These are phyloP conservation scores for Canariomyces notabilis DNA, from an alignment of 2,329 filamentous ascomycete species.

Conservation along the genomic window DNA sequence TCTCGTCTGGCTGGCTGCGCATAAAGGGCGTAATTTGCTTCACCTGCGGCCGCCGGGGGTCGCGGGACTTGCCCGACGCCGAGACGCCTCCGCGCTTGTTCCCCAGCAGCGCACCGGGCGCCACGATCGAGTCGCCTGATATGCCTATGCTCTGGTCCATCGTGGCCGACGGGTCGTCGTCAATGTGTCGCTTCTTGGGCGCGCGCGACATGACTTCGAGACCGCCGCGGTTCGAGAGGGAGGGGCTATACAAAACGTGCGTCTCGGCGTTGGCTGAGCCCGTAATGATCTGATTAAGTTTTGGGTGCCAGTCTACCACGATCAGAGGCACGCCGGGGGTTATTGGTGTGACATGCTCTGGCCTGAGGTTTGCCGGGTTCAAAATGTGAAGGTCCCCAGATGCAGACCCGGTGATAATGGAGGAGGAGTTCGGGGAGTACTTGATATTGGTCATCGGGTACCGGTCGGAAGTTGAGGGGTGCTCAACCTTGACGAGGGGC, in stretches of 20 bases:
- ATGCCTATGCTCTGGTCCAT: constrained; percentile 78
- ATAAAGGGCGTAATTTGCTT: constrained; percentile 84
- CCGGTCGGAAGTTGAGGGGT: constrained; percentile 76
- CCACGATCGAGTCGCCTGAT: constrained; percentile 76
- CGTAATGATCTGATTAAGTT: constrained; percentile 92
- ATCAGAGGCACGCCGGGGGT: constrained; percentile 80
- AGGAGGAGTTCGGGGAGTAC: constrained; percentile 79
- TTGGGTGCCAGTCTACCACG: constrained; percentile 84
- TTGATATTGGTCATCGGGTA: constrained; percentile 82
- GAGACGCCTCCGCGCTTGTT: constrained; percentile 64
- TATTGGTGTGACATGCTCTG: constrained; percentile 83
- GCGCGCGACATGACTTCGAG: constrained; percentile 87
- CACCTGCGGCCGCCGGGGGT: constrained; percentile 80
- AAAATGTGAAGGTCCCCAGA: constrained; percentile 86
- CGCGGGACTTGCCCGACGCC: constrained; percentile 67
- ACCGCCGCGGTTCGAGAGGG: constrained; percentile 74
- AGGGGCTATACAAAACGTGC: constrained; percentile 85
- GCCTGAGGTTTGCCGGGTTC: constrained; percentile 82
- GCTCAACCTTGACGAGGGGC: constrained; percentile 72
- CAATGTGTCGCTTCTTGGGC: constrained; percentile 90
- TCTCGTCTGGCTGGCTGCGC: constrained; percentile 83
- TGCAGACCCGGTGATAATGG: constrained; percentile 82
- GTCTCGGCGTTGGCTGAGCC: constrained; percentile 88
- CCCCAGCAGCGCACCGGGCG: constrained; percentile 53
- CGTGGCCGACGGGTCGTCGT: constrained; percentile 83